Evolutionary conservation across 2,329 filamentous ascomycete species (phyloP), one percentile per base, ranked within the genome.

Genomic region (Neocatenulostroma microsporum): DNA sequence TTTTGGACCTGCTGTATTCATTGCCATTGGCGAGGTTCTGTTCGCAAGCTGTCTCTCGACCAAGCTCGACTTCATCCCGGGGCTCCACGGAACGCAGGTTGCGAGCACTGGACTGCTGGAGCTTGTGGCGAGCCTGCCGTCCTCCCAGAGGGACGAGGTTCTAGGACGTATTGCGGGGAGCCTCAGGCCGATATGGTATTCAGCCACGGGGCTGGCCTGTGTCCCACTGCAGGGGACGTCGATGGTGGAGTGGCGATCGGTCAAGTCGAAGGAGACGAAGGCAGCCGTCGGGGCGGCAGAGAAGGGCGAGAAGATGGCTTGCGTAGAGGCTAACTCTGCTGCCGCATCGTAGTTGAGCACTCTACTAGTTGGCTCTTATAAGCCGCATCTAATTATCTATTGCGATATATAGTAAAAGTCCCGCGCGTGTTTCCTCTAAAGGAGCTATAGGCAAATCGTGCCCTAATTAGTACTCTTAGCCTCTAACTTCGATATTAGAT

Each of bases 101-200:
- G 44, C 37, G 28, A 38, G 34, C 21, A 41, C 42, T 30, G 40
- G 47, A 10, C 31, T 51, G 2, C 30, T 32, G 2, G 34, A 50
- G 34, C 42, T 59, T 14, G 40, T 40, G 30, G 41, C 31, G 3
- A 30, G 23, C 2, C 27, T 56, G n/a, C 39, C 34, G 11, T 17
- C 18, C 34, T 7, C 19, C n/a, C 17, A 40, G 19, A 21, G 36
- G 38, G 18, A 38, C 9, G 40, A 49, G 11, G 45, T 48, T 1
- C 27, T 56, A 25, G 6, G 27, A 9, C 48, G 38, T 18, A 48
- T 57, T 7, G 43, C 53, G 40, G 37, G 50, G 41, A 17, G 49
- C 42, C 13, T 62, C 38, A 30, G 55, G 46, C 14, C 60, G 37
- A 47, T 36, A 11, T 54, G 45, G 42, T 54, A 53, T 41, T 30